Percentiles rank a stretch among this genome's conserved stretches.
These are phyloP conservation scores for Neoboletus magnificus DNA, from an alignment of 768 basidiomycete species.

Conservation along the genomic window DNA sequence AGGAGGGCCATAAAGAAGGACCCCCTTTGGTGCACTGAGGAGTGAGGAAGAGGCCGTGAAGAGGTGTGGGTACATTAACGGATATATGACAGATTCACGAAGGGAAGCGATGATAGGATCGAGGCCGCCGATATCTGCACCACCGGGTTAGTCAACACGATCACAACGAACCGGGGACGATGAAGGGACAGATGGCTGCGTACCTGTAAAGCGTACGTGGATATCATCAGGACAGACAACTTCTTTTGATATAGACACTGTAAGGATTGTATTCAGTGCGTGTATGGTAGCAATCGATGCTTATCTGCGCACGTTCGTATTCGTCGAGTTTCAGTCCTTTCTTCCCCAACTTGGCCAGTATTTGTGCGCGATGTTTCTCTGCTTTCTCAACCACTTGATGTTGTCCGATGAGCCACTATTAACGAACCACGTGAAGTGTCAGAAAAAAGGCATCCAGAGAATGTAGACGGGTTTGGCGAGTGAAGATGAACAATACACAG, in stretches of 20 bases:
- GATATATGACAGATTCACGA: slow-evolving; percentile 94
- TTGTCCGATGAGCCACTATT: slow-evolving; percentile 65
- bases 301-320: slow-evolving; percentile 71
- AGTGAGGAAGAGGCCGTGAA: slow-evolving; percentile 80
- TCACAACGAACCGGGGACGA: neutral
- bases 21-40: slow-evolving; percentile 91
- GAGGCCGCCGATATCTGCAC: slow-evolving; percentile 84
- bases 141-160: neutral
- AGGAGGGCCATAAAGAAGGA: slow-evolving; percentile 92
- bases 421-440: neutral
- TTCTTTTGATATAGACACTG: slow-evolving; percentile 86
- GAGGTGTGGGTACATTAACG: slow-evolving; percentile 84
- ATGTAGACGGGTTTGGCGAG: neutral
- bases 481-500: slow-evolving; percentile 38
- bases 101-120: slow-evolving; percentile 87
- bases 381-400: slow-evolving; percentile 53
- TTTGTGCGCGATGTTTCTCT: slow-evolving; percentile 67
- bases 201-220: slow-evolving; percentile 68
- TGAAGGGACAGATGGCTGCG: slow-evolving; percentile 10
- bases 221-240: slow-evolving; percentile 93
- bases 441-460: neutral
- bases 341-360: slow-evolving; percentile 68
- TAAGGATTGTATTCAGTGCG: neutral
- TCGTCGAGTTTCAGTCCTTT: slow-evolving; percentile 77
- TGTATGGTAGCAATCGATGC: neutral